Evolutionary conservation across 2,329 filamentous ascomycete genomes (phyloP), one percentile per base, ranked within the genome.

Genomic region (Calonectria montana): DNA sequence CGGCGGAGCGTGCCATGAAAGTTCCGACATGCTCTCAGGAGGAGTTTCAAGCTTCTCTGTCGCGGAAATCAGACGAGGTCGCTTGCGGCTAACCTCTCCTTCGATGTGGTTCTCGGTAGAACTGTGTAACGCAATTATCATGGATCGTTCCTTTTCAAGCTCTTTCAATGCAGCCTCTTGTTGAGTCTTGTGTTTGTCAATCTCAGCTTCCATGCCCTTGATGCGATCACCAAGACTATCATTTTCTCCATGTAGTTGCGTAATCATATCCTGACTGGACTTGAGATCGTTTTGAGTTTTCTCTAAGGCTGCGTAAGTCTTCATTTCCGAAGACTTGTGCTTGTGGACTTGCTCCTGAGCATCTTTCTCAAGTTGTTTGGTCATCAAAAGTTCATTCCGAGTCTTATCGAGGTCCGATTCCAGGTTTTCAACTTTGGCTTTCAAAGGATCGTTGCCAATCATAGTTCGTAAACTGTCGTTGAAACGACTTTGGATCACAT

Each of bases 11-110:
- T 16, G 35, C 31, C n/a, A 25, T 7, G 4, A 10, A 1, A 25
- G 3, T 3, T 21, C n/a, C 4, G 5, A 2, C 0, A 25, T 39
- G 31, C 25, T 5, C 0, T 39, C 13, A 1, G n/a, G 27, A 10
- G 18, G 7, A 23, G 53, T 2, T 9, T 23, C 12, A 12, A n/a
- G 29, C 6, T 37, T 21, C 31, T 39, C 53, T 2, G 13, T 18
- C 4, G 31, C 5, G 2, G 53, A 15, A 16, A 9, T 39, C 4
- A 57, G n/a, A 4, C 53, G 31, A 7, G 29, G 53, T 18, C 53
- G n/a, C 31, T 57, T 57, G 21, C n/a, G n/a, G 4, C 53, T n/a
- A n/a, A 31, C 5, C 4, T 16, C n/a, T 21, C 13, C 16, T 0
- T 2, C 3, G 8, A 16, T 13, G 4, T 12, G 12, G n/a, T 16